Base-by-base conservation (phyloP, 106 monocot genomes). In the Dendrobium officinale region DNA sequence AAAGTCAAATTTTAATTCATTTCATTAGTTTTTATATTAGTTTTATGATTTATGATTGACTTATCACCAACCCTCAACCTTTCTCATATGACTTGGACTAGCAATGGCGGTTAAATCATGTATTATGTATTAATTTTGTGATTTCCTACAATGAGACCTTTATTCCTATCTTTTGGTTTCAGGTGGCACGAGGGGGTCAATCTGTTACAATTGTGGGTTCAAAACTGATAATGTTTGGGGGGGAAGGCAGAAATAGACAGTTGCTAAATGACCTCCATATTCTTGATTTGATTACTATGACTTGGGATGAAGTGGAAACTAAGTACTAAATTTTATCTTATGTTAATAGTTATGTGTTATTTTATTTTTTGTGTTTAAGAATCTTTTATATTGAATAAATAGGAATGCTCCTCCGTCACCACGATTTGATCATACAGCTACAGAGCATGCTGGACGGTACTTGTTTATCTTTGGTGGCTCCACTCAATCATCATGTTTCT, bases 391-490 rank as follows among this genome's bases (percentile, higher is more conserved):
- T 29, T 67, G 55, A 31, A 56, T 79, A 70, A 16, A 75, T 45
- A 93, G 96, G 78, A 79, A 84, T 77, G 78, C 42, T 19, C 37
- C 79, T 68, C 96, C 93, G 74, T 58, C 87, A 42, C 89, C 96
- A 79, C 86, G 96, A 82, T 96, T 86, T 77, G 96, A 96, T 86
- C 96, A 96, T 75, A 77, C 88, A 74, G 90, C 96, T 82, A 82
- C 79, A 51, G 83, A 86, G 5, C 83, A 96, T 88, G 85, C 80
- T 29, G 96, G 89, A 42, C 90, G 81, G 20, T 96, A 96, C 77
- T 89, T 96, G 82, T 54, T 94, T 66, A 85, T 96, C 47, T 96
- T 93, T 88, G 93, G 96, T 68, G 96, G 96, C 78, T 90, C 86
- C 82, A 90, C 93, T 82, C 87, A 92, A 73, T 93, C 93, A 78